phyloP scores from a whole-genome alignment of 441 rosid genomes.

The Euphorbia corollata region DNA sequence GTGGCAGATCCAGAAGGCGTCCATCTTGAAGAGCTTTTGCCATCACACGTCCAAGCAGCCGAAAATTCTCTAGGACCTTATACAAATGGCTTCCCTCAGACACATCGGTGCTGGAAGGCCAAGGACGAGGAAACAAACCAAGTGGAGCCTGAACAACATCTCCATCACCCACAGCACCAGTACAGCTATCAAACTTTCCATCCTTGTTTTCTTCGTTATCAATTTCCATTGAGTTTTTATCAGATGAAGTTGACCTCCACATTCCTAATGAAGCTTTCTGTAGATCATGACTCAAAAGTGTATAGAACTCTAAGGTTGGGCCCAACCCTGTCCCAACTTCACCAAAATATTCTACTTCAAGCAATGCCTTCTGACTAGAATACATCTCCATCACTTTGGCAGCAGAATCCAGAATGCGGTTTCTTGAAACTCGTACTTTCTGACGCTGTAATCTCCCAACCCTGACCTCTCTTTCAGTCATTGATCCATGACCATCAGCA shows the following conservation, averaged over 20 bases:
- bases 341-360: constrained; percentile 99
- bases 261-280: constrained; percentile 81
- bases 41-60: constrained; percentile 92
- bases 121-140: constrained; percentile 92
- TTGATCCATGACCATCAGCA: constrained; percentile 86
- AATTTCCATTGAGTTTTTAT: constrained; percentile 46
- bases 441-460: constrained; percentile 97
- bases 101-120: constrained; percentile 65
- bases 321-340: constrained; percentile 99
- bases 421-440: constrained; percentile 98
- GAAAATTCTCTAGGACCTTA: constrained; percentile 78
- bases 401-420: constrained; percentile 97
- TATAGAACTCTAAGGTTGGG: constrained; percentile 96
- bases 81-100: constrained; percentile 70
- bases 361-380: constrained; percentile 97
- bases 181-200: constrained; percentile 31
- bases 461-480: constrained; percentile 84
- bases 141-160: constrained; percentile 69
- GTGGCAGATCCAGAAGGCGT: constrained; percentile 80
- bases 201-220: constrained; percentile 48
- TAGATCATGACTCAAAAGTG: constrained; percentile 90
- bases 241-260: constrained; percentile 80
- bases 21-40: constrained; percentile 99
- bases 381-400: constrained; percentile 99
- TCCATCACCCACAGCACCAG: constrained; percentile 26